Percentiles rank a stretch among this genome's conserved stretches.
Evolutionary conservation across 164 flowering plant genomes (phyloP).

Genomic region (Cinnamomum micranthum): DNA sequence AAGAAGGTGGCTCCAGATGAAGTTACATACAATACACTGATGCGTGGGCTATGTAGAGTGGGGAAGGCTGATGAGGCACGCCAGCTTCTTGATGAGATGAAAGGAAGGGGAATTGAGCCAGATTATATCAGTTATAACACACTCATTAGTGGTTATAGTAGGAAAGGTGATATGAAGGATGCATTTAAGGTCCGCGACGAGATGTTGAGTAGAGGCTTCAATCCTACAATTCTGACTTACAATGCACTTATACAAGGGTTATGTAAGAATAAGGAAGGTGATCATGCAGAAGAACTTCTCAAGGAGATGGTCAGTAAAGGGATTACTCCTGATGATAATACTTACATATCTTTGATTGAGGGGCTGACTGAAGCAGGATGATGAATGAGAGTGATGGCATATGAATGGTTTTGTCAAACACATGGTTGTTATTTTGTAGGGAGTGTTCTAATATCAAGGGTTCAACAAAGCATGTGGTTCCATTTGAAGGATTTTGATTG

Average conservation of each 20-base stretch:
- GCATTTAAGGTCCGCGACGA: slow-evolving; percentile 71
- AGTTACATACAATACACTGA: slow-evolving; percentile 75
- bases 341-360: slow-evolving; percentile 60
- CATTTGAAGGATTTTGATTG: background rate
- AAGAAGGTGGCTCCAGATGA: slow-evolving; percentile 64
- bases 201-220: slow-evolving; percentile 71
- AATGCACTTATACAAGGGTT: slow-evolving; percentile 80
- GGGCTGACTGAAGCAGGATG: slow-evolving; percentile 31
- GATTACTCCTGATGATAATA: slow-evolving; percentile 67
- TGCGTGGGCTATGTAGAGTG: slow-evolving; percentile 66
- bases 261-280: slow-evolving; percentile 60
- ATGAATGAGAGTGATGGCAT: slow-evolving; percentile 6
- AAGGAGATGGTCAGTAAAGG: slow-evolving; percentile 80
- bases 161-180: slow-evolving; percentile 66
- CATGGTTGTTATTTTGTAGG: background rate
- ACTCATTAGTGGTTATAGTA: slow-evolving; percentile 80
- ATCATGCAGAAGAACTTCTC: slow-evolving; percentile 63
- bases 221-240: slow-evolving; percentile 79
- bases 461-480: background rate
- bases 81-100: slow-evolving; percentile 67
- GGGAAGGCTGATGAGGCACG: slow-evolving; percentile 85
- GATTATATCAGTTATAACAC: slow-evolving; percentile 80
- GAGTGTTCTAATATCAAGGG: background rate
- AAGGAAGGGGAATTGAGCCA: slow-evolving; percentile 62
- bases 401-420: background rate